phyloP scores from a whole-genome alignment of 2,329 filamentous ascomycete species.

The Thielaviopsis cerberus region DNA sequence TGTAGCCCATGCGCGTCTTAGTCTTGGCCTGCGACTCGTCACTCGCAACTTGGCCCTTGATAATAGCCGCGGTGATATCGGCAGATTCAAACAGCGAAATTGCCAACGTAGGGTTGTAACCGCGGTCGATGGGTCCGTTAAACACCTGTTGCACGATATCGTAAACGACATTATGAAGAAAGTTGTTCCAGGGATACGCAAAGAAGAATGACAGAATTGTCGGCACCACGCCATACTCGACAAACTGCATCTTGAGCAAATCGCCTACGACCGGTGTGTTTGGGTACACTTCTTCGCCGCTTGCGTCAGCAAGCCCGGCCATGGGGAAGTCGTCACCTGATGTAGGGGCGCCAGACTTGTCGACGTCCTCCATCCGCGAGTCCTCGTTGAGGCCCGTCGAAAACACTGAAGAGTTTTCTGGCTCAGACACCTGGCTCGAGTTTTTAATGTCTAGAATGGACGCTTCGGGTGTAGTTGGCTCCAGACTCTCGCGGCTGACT shows the following conservation, averaged over 20 bases:
- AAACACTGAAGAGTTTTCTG: slow-evolving; percentile 12
- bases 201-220: slow-evolving; percentile 98
- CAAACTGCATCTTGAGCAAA: slow-evolving; percentile 87
- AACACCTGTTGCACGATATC: slow-evolving; percentile 98
- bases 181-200: slow-evolving; percentile 97
- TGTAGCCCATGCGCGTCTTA: slow-evolving; percentile 88
- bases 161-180: slow-evolving; percentile 96
- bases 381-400: slow-evolving; percentile 9
- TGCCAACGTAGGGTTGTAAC: slow-evolving; percentile 76
- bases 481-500: slow-evolving; percentile 7
- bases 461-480: slow-evolving; percentile 5
- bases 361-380: slow-evolving; percentile 2
- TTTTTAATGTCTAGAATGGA: slow-evolving; percentile 11
- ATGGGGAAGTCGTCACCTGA: slow-evolving; percentile 1
- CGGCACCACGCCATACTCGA: slow-evolving; percentile 82
- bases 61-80: slow-evolving; percentile 76
- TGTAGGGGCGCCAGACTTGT: background rate
- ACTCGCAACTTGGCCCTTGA: slow-evolving; percentile 72
- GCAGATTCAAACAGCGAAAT: slow-evolving; percentile 86
- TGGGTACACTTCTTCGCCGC: background rate
- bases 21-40: slow-evolving; percentile 69
- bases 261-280: slow-evolving; percentile 69
- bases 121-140: slow-evolving; percentile 92
- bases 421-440: slow-evolving; percentile 10
- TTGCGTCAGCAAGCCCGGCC: background rate